A percentile compares a stretch with the other conserved stretches of the same genome.
These are phyloP conservation scores for Phytophthora sp. DNA, from an alignment of 352 stramenopile genomes.

Conservation along the genomic window DNA sequence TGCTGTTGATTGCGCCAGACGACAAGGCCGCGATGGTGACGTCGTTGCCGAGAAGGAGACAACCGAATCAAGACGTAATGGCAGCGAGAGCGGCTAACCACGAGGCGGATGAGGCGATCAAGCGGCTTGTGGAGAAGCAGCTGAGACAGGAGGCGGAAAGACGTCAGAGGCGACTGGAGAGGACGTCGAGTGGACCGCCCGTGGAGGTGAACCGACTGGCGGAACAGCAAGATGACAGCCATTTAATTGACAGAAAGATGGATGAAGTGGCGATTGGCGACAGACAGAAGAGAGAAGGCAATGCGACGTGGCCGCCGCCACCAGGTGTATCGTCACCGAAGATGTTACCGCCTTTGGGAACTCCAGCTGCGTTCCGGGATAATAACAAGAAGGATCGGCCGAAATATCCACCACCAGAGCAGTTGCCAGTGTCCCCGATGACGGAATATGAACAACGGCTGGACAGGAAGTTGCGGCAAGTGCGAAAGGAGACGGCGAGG, in stretches of 20 bases:
- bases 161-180: conserved; percentile 21
- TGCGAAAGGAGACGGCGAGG: conserved; percentile 48
- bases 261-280: conserved; percentile 22
- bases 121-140: conserved; percentile 57
- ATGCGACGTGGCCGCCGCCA: conserved; percentile 34
- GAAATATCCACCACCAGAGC: not conserved
- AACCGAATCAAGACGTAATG: conserved; percentile 46
- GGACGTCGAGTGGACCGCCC: conserved; percentile 23
- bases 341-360: conserved; percentile 34
- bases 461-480: conserved; percentile 52
- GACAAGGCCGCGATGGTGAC: conserved; percentile 14
- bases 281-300: conserved; percentile 24
- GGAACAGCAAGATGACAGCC: conserved; percentile 6
- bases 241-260: conserved; percentile 19
- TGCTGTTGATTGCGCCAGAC: conserved; percentile 39
- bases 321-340: conserved; percentile 30
- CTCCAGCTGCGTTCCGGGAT: conserved; percentile 16
- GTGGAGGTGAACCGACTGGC: conserved; percentile 28
- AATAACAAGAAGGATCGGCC: not conserved
- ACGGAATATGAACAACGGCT: conserved; percentile 48
- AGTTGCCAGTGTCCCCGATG: conserved; percentile 31
- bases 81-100: conserved; percentile 58
- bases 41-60: conserved; percentile 18
- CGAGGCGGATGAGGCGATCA: conserved; percentile 68
- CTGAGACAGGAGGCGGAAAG: conserved; percentile 43